Percentiles rank a stretch among this genome's conserved stretches.
phyloP scores from a whole-genome alignment of 108 stramenopile genomes.

The Pseudonitzschia multiseries region DNA sequence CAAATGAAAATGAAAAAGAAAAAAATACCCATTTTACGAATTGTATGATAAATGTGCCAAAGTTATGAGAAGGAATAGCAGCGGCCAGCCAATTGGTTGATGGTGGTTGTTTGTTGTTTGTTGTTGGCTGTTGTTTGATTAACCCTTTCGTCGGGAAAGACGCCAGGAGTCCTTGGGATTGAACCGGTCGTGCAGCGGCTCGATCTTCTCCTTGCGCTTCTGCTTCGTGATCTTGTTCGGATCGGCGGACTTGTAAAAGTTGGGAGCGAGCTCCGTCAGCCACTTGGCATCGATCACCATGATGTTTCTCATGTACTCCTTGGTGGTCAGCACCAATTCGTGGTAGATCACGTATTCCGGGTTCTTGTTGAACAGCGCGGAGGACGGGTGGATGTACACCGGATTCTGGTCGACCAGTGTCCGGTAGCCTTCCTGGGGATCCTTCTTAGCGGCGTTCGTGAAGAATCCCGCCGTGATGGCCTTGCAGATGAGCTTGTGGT shows the following conservation, averaged over 20 bases:
- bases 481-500: slow-evolving; percentile 94
- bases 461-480: slow-evolving; percentile 98
- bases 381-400: slow-evolving; percentile 97
- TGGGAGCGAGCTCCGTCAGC: slow-evolving; percentile 96
- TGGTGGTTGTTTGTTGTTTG: no score
- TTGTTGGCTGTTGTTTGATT: no score
- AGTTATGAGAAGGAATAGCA: no score
- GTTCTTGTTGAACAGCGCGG: slow-evolving; percentile 97
- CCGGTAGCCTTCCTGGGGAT: slow-evolving; percentile 97
- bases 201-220: slow-evolving; percentile 98
- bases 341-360: slow-evolving; percentile 99
- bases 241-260: slow-evolving; percentile 95
- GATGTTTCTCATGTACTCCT: slow-evolving; percentile 99
- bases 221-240: slow-evolving; percentile 92
- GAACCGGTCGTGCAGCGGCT: slow-evolving; percentile 96
- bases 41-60: no score
- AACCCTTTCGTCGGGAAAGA: slow-evolving; percentile 89
- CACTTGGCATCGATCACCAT: slow-evolving; percentile 99
- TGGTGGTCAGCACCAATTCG: slow-evolving; percentile 97
- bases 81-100: no score
- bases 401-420: slow-evolving; percentile 97
- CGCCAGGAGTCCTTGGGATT: slow-evolving; percentile 95
- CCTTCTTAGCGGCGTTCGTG: slow-evolving; percentile 98
- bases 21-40: no score
- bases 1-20: no score